These are phyloP conservation scores for Hemisphaericaspora nanyangensis DNA, from an alignment of 805 yeast species.

Conservation along the genomic window DNA sequence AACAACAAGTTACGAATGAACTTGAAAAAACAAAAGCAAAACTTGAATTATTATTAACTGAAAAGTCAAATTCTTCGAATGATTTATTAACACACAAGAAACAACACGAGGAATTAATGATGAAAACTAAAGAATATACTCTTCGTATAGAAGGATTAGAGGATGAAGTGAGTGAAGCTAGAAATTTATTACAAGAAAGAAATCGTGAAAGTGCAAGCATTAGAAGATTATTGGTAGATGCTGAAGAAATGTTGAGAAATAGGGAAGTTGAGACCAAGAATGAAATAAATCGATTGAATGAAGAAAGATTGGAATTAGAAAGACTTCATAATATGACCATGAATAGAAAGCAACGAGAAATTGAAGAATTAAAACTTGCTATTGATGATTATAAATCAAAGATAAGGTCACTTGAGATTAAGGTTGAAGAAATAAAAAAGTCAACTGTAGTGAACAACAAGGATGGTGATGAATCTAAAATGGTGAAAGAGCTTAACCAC, in stretches of 20 bases:
- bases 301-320: constrained; percentile 62
- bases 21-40: constrained; percentile 38
- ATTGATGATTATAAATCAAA: constrained; percentile 42
- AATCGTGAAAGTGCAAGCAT: constrained; percentile 73
- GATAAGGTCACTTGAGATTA: constrained; percentile 36
- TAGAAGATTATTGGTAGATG: constrained; percentile 63
- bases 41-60: constrained; percentile 28
- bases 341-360: constrained; percentile 59
- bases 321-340: constrained; percentile 44
- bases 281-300: constrained; percentile 47
- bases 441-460: constrained; percentile 19
- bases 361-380: constrained; percentile 49
- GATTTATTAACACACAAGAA: constrained; percentile 48
- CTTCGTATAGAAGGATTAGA: constrained; percentile 62
- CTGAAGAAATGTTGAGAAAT: constrained; percentile 53
- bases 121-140: constrained; percentile 64
- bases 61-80: constrained; percentile 32
- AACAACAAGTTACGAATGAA: constrained; percentile 36
- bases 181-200: constrained; percentile 72
- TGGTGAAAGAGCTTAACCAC: constrained; percentile 20
- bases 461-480: constrained; percentile 2
- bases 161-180: constrained; percentile 77
- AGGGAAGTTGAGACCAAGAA: constrained; percentile 54
- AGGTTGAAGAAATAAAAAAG: constrained; percentile 21
- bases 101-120: constrained; percentile 67